phyloP scores from a whole-genome alignment of 768 basidiomycete genomes.

The Pholiota molesta region DNA sequence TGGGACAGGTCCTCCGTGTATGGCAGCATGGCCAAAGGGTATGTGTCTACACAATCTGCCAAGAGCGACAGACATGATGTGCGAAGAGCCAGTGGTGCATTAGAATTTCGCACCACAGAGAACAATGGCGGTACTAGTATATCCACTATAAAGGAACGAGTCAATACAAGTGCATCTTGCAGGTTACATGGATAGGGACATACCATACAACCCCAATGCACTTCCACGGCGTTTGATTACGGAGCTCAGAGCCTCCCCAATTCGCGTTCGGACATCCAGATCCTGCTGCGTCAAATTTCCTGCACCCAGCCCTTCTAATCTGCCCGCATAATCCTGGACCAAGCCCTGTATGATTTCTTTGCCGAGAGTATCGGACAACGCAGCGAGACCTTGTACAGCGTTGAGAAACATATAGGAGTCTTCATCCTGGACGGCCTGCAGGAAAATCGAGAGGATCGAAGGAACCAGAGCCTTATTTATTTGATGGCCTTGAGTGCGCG shows the following conservation, averaged over 20 bases:
- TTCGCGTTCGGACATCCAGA: constrained; percentile 70
- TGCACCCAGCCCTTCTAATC: constrained; percentile 52
- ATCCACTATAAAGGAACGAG: constrained; percentile 49
- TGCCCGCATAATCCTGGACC: constrained; percentile 64
- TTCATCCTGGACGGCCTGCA: constrained; percentile 84
- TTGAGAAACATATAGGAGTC: constrained; percentile 97
- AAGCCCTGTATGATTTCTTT: constrained; percentile 70
- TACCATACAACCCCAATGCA: constrained; percentile 71
- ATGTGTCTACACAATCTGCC: constrained; percentile 70
- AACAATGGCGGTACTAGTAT: constrained; percentile 75
- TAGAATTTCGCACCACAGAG: constrained; percentile 54
- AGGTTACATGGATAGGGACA: constrained; percentile 15
- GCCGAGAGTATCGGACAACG: constrained; percentile 79
- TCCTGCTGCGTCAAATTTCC: constrained; percentile 56
- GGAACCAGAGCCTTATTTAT: constrained; percentile 55
- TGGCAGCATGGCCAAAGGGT: constrained; percentile 59
- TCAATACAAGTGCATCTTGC: neutral
- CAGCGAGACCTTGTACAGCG: constrained; percentile 88
- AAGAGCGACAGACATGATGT: constrained; percentile 64
- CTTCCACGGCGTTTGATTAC: constrained; percentile 77
- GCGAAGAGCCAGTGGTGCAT: constrained; percentile 75
- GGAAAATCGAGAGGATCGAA: constrained; percentile 84
- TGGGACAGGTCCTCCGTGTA: constrained; percentile 65
- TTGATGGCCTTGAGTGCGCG: constrained; percentile 21
- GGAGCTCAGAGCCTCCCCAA: constrained; percentile 85